Evolutionary conservation across 2,329 filamentous ascomycete genomes (phyloP).

Genomic region (Venturia pyrina): DNA sequence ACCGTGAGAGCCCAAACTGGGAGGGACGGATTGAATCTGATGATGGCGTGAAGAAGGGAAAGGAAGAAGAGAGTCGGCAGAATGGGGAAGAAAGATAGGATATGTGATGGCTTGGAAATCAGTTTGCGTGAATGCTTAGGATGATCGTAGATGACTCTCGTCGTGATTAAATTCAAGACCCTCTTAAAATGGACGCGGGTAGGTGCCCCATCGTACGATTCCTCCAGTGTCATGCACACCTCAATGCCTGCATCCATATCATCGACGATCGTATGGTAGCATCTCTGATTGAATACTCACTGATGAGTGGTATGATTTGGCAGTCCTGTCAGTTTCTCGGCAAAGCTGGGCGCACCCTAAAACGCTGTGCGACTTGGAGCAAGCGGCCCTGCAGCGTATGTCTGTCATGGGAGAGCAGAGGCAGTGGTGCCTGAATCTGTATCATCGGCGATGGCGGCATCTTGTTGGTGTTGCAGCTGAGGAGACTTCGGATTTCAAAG

Average conservation of each 20-base stretch:
- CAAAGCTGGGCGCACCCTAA: not conserved
- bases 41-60: not conserved
- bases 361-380: not conserved
- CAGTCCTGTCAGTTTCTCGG: not conserved
- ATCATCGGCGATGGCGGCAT: not conserved
- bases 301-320: not conserved
- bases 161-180: not conserved
- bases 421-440: not conserved
- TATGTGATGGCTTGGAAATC: not conserved
- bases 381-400: not conserved
- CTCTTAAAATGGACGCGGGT: not conserved
- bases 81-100: not conserved
- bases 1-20: not conserved
- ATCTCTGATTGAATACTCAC: not conserved
- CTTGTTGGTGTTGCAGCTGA: not conserved
- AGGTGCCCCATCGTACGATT: not conserved
- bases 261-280: not conserved
- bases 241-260: not conserved
- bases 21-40: not conserved
- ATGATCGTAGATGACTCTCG: not conserved
- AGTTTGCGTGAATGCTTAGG: not conserved
- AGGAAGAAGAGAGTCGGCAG: not conserved
- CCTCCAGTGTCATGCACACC: not conserved
- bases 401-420: not conserved
- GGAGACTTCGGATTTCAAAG: not conserved